Base-by-base conservation (phyloP, 345 rosid genomes). In the Heritiera fomes region DNA sequence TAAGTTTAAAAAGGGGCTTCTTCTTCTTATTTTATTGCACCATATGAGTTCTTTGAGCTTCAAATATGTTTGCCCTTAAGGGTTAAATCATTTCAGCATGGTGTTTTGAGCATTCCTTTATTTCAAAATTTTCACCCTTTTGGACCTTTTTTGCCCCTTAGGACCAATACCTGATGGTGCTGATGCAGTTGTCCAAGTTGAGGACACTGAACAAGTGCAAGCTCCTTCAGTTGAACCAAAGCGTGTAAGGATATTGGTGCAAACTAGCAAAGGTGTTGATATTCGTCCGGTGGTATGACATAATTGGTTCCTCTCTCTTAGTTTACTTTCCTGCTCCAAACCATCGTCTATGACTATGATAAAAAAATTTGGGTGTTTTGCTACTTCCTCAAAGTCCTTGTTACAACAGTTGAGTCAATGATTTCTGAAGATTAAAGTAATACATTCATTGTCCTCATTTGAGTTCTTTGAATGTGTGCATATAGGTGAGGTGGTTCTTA, bases 131-230 rank as follows among this genome's bases (percentile, higher is more conserved):
- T 64, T 45, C 28, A 23, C 45, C 55, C 7, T 34, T 77, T 18
- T 63, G 20, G 15, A 8, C 15, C 18, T 17, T 58, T 46, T 43
- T 43, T 43, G 43, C 58, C 64, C 41, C 47, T 55, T 80, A 94
- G 98, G 99, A 75, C 98, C 97, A 43, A 94, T 94, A 69, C 98
- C 99, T 20, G 93, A 96, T 86, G 97, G 98, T 69, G 99, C 99
- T 13, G 97, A 94, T 87, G 95, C 97, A 71, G 98, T 96, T 79
- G 90, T 96, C 82, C 99, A 96, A 89, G 97, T 96, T 67, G 99
- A 96, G 87, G 91, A 94, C 83, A 91, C 98, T 74, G 80, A 87
- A 85, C 82, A 83, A 75, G 76, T 88, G 69, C 80, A 78, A 45
- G 86, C 78, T 75, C 72, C 76, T 80, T 72, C 83, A 65, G 65